Percentiles rank a stretch among this genome's conserved stretches.
Evolutionary conservation across 2,329 filamentous ascomycete genomes (phyloP).

Genomic region (Monilinia polystroma): DNA sequence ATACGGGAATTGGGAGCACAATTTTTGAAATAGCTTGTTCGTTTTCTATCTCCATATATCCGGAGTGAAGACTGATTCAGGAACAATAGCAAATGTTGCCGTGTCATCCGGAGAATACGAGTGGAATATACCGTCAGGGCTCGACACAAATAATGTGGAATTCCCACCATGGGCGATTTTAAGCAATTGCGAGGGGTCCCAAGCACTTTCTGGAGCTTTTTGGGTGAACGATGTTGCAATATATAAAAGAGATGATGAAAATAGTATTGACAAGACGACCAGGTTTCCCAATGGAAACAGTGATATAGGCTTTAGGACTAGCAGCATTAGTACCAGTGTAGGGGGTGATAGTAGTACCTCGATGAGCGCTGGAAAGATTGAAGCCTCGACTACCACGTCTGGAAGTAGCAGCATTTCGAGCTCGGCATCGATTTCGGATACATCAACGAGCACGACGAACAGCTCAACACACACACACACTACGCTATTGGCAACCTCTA

Average conservation of each 20-base stretch:
- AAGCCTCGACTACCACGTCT: neutral
- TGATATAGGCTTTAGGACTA: neutral
- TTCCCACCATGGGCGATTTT: slow-evolving; percentile 19
- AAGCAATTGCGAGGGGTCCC: neutral
- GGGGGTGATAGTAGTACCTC: neutral
- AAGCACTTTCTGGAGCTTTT: slow-evolving; percentile 14
- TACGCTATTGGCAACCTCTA: neutral
- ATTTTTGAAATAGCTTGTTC: too few species aligned
- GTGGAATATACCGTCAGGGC: slow-evolving; percentile 11
- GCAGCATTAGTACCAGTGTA: neutral
- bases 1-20: too few species aligned
- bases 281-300: neutral
- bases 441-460: neutral
- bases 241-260: neutral
- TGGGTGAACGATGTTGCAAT: slow-evolving; percentile 17
- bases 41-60: too few species aligned
- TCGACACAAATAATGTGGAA: slow-evolving; percentile 20
- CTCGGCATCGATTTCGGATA: neutral
- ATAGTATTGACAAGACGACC: slow-evolving; percentile 2
- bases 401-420: neutral
- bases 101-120: slow-evolving; percentile 1
- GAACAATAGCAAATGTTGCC: slow-evolving; percentile 10
- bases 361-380: neutral
- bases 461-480: neutral
- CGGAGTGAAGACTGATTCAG: neutral